phyloP scores from a whole-genome alignment of 805 yeast genomes.

The Torulaspora franciscae region DNA sequence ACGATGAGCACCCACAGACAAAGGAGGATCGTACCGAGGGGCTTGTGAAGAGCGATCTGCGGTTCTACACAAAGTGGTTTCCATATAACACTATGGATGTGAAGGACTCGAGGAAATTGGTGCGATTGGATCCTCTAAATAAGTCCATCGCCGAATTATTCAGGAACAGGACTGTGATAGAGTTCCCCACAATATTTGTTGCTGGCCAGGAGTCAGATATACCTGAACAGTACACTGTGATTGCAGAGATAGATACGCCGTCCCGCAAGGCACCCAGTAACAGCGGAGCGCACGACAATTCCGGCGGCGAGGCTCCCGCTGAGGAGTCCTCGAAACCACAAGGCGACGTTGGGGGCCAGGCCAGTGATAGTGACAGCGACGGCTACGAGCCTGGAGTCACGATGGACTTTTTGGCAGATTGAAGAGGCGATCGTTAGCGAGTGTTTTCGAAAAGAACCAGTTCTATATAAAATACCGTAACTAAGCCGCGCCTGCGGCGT shows the following conservation, averaged over 20 bases:
- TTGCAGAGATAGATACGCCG: slow-evolving; percentile 25
- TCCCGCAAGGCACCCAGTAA: slow-evolving; percentile 1
- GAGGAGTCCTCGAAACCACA: slow-evolving; percentile 17
- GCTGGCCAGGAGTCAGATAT: slow-evolving; percentile 25
- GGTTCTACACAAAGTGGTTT: slow-evolving; percentile 31
- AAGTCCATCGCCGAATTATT: slow-evolving; percentile 46
- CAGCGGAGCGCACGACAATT: slow-evolving; percentile 11
- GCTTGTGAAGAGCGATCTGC: slow-evolving; percentile 15
- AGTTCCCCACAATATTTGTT: slow-evolving; percentile 67
- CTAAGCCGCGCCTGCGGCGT: slow-evolving; percentile 31
- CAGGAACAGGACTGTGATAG: slow-evolving; percentile 59
- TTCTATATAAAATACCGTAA: slow-evolving; percentile 1
- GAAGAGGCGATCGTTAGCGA: background rate
- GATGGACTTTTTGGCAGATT: slow-evolving; percentile 23
- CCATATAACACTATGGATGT: slow-evolving; percentile 31
- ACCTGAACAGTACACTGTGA: slow-evolving; percentile 28
- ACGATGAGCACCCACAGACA: slow-evolving; percentile 9
- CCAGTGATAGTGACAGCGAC: slow-evolving; percentile 17
- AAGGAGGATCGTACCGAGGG: slow-evolving; percentile 17
- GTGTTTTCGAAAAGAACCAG: background rate
- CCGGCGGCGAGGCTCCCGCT: slow-evolving; percentile 15
- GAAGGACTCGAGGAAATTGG: slow-evolving; percentile 37
- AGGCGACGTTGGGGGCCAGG: background rate
- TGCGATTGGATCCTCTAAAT: slow-evolving; percentile 36
- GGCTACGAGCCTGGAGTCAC: slow-evolving; percentile 29